Evolutionary conservation across 768 basidiomycete species (phyloP).

Genomic region (Leccinum truebloodii): DNA sequence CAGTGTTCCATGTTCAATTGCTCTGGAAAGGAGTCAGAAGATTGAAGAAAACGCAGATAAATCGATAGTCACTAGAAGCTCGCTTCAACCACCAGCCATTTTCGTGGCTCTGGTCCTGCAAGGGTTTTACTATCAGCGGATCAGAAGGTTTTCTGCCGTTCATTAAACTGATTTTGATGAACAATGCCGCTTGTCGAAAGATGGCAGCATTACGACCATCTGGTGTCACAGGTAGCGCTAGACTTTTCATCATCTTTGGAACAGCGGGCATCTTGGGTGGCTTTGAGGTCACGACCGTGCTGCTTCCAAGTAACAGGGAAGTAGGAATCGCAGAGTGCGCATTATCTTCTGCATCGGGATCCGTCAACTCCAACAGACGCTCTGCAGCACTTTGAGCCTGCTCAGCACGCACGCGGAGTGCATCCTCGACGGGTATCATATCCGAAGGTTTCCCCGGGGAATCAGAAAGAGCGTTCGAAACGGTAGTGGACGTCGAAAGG

Average conservation of each 20-base stretch:
- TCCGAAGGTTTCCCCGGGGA: constrained; percentile 46
- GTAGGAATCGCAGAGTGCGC: constrained; percentile 55
- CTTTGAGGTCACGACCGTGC: constrained; percentile 40
- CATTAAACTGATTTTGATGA: constrained; percentile 74
- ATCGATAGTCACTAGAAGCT: constrained; percentile 56
- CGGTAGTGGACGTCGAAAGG: constrained; percentile 47
- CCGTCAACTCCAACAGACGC: constrained; percentile 81
- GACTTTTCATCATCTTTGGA: constrained; percentile 29
- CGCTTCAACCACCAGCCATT: constrained; percentile 86
- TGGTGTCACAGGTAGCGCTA: constrained; percentile 62
- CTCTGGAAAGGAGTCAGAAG: constrained; percentile 22
- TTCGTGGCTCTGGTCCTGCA: constrained; percentile 67
- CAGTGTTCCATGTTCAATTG: constrained; percentile 49
- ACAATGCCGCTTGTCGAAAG: constrained; percentile 74
- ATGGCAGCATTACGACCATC: constrained; percentile 56
- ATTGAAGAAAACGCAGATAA: not conserved
- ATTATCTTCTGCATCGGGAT: constrained; percentile 65
- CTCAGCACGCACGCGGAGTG: constrained; percentile 80
- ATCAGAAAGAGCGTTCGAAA: constrained; percentile 64
- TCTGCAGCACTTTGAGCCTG: constrained; percentile 95
- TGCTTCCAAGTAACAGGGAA: constrained; percentile 50
- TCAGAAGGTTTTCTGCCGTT: constrained; percentile 48
- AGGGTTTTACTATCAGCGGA: constrained; percentile 70
- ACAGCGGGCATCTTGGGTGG: constrained; percentile 36
- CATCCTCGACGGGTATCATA: constrained; percentile 73